These are phyloP conservation scores for Debaryomyces subglobosus DNA, from an alignment of 1,139 yeast species.

Conservation along the genomic window DNA sequence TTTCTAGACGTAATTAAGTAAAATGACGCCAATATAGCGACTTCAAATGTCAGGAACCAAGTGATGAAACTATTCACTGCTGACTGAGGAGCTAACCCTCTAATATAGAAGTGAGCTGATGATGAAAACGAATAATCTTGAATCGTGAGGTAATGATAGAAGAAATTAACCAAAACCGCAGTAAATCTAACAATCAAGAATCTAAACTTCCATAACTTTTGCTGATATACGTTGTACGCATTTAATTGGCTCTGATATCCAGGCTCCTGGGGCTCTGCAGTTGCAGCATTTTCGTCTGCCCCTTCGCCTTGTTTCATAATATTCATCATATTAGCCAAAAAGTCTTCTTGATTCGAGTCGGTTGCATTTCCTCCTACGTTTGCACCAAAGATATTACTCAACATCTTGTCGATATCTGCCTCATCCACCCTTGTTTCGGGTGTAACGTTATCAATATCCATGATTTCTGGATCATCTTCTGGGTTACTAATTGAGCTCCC, in stretches of 20 bases:
- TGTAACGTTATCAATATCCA: slow-evolving; percentile 27
- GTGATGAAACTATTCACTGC: slow-evolving; percentile 28
- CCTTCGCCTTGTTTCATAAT: slow-evolving; percentile 9
- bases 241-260: slow-evolving; percentile 35
- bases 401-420: slow-evolving; percentile 38
- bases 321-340: slow-evolving; percentile 7
- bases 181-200: slow-evolving; percentile 36
- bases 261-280: slow-evolving; percentile 19
- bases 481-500: slow-evolving; percentile 9
- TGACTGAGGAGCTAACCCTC: slow-evolving; percentile 22
- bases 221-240: slow-evolving; percentile 37
- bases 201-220: slow-evolving; percentile 33
- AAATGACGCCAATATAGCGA: slow-evolving; percentile 37
- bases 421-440: slow-evolving; percentile 11
- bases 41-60: slow-evolving; percentile 37
- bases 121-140: slow-evolving; percentile 29
- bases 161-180: slow-evolving; percentile 33
- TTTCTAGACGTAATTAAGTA: slow-evolving; percentile 32
- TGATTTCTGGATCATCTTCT: slow-evolving; percentile 42
- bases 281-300: not conserved
- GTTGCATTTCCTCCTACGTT: slow-evolving; percentile 16
- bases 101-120: slow-evolving; percentile 32
- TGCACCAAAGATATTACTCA: slow-evolving; percentile 34
- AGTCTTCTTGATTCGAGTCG: slow-evolving; percentile 12
- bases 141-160: slow-evolving; percentile 32